Base-by-base conservation (phyloP, 1,284 basidiomycete genomes). In the Singerocomus rubriflavus region DNA sequence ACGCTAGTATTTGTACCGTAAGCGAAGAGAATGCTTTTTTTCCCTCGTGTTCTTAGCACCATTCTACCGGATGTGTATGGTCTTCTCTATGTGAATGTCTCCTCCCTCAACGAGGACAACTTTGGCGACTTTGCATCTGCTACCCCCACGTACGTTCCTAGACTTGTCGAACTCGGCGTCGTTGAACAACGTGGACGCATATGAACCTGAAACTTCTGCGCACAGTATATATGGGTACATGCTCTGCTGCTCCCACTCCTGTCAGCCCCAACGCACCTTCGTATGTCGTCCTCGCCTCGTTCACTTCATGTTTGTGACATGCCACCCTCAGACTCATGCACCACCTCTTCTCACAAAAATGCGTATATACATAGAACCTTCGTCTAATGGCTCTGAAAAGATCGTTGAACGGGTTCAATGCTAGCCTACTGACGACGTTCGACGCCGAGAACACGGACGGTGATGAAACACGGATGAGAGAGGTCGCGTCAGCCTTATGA, bases 391-490 rank as follows among this genome's bases (percentile, higher is more conserved):
- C 88, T 6, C 75, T 96, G n/a, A 78, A 90, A 14, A 77, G 83
- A 1, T 86, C 88, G 0, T 84, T 88, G 60, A 93, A 97, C 61
- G 79, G 91, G 5, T 97, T 97, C 66, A 91, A 98, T 57, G 88
- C 89, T 4, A 80, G 78, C 8, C 75, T 95, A 16, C 75, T 98
- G 13, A 81, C 86, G 0, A 86, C 88, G 0, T 98, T 98, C 60
- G 93, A 97, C 62, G 73, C 74, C 25, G 88, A 89, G 0, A 93
- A 96, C 65, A 67, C 67, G 1, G 42, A 44, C 7, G 75, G 75
- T 1, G 82, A 95, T 57, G 88, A 91, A 56, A 64, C 59, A 2
- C 80, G 71, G 10, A 96, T 98, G 91, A 76, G 77, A 33, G 80
- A 85, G 42, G 87, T 85, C 0, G 91, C 93, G 5, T 79, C 82